phyloP scores from a whole-genome alignment of 352 stramenopile genomes.

The Aphanomyces euteiches region DNA sequence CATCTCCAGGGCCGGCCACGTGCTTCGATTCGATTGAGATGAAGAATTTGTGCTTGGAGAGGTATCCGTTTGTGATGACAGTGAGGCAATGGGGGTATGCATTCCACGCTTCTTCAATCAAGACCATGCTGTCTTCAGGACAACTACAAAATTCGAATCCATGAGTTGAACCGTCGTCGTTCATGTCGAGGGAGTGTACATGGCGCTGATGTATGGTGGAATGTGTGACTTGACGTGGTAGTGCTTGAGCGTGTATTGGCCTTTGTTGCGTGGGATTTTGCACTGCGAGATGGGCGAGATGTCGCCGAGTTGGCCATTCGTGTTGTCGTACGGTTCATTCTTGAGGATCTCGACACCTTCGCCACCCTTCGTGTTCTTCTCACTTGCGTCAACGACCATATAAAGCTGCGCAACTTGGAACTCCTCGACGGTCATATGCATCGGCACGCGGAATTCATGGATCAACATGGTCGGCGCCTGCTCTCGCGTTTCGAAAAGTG shows the following conservation, averaged over 20 bases:
- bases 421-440: slow-evolving; percentile 83
- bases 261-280: slow-evolving; percentile 67
- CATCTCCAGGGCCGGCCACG: slow-evolving; percentile 51
- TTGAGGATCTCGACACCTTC: slow-evolving; percentile 85
- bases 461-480: slow-evolving; percentile 62
- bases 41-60: slow-evolving; percentile 85
- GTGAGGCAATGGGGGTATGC: slow-evolving; percentile 83
- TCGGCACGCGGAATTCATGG: slow-evolving; percentile 81
- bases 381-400: slow-evolving; percentile 83
- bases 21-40: slow-evolving; percentile 83
- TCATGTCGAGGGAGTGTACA: slow-evolving; percentile 42
- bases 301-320: slow-evolving; percentile 58
- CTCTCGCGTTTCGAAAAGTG: background rate
- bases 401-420: slow-evolving; percentile 84
- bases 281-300: slow-evolving; percentile 72
- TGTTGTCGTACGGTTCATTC: slow-evolving; percentile 85
- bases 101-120: slow-evolving; percentile 86
- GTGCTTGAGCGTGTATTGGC: slow-evolving; percentile 86
- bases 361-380: slow-evolving; percentile 78
- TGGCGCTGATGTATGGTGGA: slow-evolving; percentile 67
- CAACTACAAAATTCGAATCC: slow-evolving; percentile 41
- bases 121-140: slow-evolving; percentile 80
- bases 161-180: background rate
- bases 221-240: slow-evolving; percentile 87
- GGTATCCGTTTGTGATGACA: slow-evolving; percentile 79